phyloP scores from a whole-genome alignment of 1,139 yeast genomes.

The Saccharomyces hybrid region DNA sequence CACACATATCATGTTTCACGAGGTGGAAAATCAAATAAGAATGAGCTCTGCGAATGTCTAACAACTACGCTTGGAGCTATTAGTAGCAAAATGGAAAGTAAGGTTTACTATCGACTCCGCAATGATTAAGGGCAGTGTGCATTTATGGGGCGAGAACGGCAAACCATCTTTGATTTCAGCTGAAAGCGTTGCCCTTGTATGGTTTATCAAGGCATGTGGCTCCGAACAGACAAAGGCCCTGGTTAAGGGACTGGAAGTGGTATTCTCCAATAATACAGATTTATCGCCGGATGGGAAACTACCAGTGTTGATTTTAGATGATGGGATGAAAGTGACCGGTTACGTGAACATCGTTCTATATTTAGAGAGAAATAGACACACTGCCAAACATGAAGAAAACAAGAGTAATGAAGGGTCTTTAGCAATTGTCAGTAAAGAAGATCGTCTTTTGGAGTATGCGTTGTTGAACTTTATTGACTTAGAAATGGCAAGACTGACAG shows the following conservation, averaged over 20 bases:
- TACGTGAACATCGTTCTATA: constrained; percentile 42
- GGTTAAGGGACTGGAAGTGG: constrained; percentile 13
- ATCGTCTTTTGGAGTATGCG: constrained; percentile 14
- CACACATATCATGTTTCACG: not conserved
- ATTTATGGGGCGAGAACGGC: constrained; percentile 27
- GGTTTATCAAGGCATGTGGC: constrained; percentile 16
- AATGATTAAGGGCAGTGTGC: constrained; percentile 6
- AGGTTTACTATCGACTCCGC: not conserved
- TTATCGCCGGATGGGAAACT: constrained; percentile 45
- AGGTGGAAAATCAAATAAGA: constrained; percentile 7
- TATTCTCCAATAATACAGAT: constrained; percentile 37
- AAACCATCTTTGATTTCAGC: constrained; percentile 25
- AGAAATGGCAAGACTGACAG: constrained; percentile 33
- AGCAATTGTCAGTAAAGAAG: not conserved
- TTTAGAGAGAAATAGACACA: constrained; percentile 15
- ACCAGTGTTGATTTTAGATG: constrained; percentile 43
- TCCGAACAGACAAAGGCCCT: constrained; percentile 3
- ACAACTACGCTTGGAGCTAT: no score
- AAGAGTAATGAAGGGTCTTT: constrained; percentile 1
- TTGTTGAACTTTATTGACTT: constrained; percentile 19
- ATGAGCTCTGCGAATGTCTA: constrained; percentile 3
- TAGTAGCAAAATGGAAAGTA: no score
- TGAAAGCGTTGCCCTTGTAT: constrained; percentile 26
- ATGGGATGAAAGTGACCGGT: constrained; percentile 38
- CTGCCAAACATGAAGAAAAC: not conserved